phyloP scores from a whole-genome alignment of 2,329 filamentous ascomycete genomes.

The Ascomycota sp. region DNA sequence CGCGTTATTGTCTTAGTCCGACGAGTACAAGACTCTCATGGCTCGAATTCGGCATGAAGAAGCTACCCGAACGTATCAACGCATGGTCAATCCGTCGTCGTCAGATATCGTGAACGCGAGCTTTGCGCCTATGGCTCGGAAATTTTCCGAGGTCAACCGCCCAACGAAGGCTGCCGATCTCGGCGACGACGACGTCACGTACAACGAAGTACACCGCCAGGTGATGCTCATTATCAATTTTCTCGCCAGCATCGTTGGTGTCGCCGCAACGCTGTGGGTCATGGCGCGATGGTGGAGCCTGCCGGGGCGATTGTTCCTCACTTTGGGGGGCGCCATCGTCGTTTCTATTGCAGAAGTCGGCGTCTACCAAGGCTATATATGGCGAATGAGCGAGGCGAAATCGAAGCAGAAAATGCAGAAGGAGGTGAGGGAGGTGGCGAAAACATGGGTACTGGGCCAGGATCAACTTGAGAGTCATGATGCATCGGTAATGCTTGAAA shows the following conservation, averaged over 20 bases:
- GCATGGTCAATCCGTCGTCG: slow-evolving; percentile 46
- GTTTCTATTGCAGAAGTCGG: slow-evolving; percentile 57
- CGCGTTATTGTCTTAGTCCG: slow-evolving; percentile 25
- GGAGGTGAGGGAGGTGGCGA: slow-evolving; percentile 46
- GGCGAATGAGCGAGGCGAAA: slow-evolving; percentile 47
- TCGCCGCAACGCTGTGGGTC: slow-evolving; percentile 58
- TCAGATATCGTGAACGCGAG: slow-evolving; percentile 32
- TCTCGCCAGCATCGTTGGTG: slow-evolving; percentile 62
- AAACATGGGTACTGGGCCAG: slow-evolving; percentile 44
- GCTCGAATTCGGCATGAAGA: slow-evolving; percentile 59
- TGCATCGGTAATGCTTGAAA: slow-evolving; percentile 1
- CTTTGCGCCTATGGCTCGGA: slow-evolving; percentile 31
- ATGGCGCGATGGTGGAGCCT: slow-evolving; percentile 53
- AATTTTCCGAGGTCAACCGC: slow-evolving; percentile 31
- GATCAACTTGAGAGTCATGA: slow-evolving; percentile 8
- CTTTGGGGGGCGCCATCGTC: slow-evolving; percentile 44
- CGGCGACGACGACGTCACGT: slow-evolving; percentile 41
- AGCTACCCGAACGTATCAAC: slow-evolving; percentile 61
- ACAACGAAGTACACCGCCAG: slow-evolving; percentile 57
- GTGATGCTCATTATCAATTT: slow-evolving; percentile 76
- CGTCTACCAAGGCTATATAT: slow-evolving; percentile 54
- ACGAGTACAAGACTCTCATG: slow-evolving; percentile 77
- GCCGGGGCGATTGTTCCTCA: slow-evolving; percentile 45
- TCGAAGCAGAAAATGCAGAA: slow-evolving; percentile 33
- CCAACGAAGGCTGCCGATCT: slow-evolving; percentile 22